Evolutionary conservation across 441 rosid genomes (phyloP).

Genomic region (Breynia disticha): DNA sequence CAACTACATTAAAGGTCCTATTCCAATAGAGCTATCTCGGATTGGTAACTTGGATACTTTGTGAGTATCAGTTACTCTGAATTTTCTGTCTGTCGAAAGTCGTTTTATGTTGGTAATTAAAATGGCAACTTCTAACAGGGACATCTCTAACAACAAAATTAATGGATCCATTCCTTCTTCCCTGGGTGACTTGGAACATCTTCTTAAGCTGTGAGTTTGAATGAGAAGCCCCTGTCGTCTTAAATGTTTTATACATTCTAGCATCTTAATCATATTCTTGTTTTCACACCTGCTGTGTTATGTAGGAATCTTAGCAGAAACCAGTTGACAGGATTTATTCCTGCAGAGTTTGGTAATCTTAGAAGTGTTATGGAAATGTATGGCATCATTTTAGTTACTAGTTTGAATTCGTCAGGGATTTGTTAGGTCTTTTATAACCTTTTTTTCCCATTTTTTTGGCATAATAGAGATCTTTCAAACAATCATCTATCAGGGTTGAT

Average conservation of each 20-base stretch:
- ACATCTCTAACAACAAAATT: slow-evolving; percentile 71
- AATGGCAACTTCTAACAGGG: slow-evolving; percentile 33
- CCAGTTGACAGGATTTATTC: slow-evolving; percentile 55
- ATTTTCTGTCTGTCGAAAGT: background rate
- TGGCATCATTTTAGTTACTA: slow-evolving; percentile 18
- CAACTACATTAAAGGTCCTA: slow-evolving; percentile 57
- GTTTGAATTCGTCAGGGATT: background rate
- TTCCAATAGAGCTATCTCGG: slow-evolving; percentile 80
- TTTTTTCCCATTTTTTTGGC: slow-evolving; percentile 9
- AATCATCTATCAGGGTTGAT: slow-evolving; percentile 72
- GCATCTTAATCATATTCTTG: slow-evolving; percentile 5
- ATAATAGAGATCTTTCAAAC: slow-evolving; percentile 76
- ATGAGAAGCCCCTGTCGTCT: slow-evolving; percentile 1
- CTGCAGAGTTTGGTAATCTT: slow-evolving; percentile 80
- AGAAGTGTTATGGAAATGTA: slow-evolving; percentile 91
- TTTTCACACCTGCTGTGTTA: slow-evolving; percentile 7
- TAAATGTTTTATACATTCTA: background rate
- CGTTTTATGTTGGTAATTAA: background rate
- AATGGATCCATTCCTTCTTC: slow-evolving; percentile 75
- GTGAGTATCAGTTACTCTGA: slow-evolving; percentile 35
- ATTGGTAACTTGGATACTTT: slow-evolving; percentile 86
- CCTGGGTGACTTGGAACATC: slow-evolving; percentile 94
- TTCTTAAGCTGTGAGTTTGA: slow-evolving; percentile 66
- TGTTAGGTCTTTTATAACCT: slow-evolving; percentile 12
- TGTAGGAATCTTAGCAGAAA: slow-evolving; percentile 83